Percentiles rank a stretch among this genome's conserved stretches.
phyloP scores from a whole-genome alignment of 148 eudicot species.

The Pouteria glomerata region DNA sequence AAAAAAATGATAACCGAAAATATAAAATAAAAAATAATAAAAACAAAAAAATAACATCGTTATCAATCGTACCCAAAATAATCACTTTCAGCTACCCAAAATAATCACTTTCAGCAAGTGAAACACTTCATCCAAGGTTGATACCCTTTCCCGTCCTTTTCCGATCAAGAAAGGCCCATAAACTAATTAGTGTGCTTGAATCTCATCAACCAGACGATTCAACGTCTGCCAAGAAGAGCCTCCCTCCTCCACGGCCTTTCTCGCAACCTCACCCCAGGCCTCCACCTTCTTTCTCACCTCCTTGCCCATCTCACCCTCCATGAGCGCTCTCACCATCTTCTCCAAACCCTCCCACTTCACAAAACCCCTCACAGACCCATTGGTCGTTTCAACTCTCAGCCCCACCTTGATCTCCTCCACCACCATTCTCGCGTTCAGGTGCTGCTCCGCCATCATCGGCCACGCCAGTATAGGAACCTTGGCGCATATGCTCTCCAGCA shows the following conservation, averaged over 20 bases:
- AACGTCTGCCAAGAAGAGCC: conserved; percentile 60
- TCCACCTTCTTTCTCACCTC: conserved; percentile 32
- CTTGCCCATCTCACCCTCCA: conserved; percentile 59
- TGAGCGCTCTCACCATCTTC: conserved; percentile 43
- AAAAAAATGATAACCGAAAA: no score
- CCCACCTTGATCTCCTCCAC: conserved; percentile 64
- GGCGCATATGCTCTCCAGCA: conserved; percentile 56
- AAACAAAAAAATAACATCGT: no score
- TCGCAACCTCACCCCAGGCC: conserved; percentile 38
- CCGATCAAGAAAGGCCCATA: no score
- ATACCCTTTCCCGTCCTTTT: no score
- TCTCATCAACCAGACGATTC: conserved; percentile 35
- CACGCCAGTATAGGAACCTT: conserved; percentile 61
- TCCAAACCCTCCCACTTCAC: conserved; percentile 41
- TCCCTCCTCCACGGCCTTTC: conserved; percentile 43
- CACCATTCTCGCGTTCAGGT: conserved; percentile 59
- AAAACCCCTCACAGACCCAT: conserved; percentile 54
- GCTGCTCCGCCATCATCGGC: conserved; percentile 85
- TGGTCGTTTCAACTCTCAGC: conserved; percentile 41
- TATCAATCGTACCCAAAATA: no score
- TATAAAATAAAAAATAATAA: no score
- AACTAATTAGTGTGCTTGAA: no score
- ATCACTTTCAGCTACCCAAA: no score
- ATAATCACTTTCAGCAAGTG: no score
- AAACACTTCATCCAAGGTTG: no score